Evolutionary conservation across 2,329 filamentous ascomycete species (phyloP).

Genomic region (Epichloe scottii): DNA sequence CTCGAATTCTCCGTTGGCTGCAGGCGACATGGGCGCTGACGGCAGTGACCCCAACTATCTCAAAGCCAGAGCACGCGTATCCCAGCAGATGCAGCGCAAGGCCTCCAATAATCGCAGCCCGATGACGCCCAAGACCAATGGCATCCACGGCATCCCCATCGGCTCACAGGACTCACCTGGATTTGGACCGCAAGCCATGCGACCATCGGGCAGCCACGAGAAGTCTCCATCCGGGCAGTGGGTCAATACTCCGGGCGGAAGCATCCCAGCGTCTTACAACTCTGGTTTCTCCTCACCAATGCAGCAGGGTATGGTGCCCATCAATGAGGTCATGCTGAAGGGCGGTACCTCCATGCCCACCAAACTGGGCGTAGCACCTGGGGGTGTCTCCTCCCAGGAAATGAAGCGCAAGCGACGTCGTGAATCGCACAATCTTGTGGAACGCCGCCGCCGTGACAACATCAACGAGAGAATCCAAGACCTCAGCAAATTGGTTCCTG

Average conservation of each 20-base stretch:
- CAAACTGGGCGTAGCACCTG: slow-evolving; percentile 53
- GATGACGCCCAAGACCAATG: slow-evolving; percentile 76
- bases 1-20: slow-evolving; percentile 26
- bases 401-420: slow-evolving; percentile 83
- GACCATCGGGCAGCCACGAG: slow-evolving; percentile 56
- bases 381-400: slow-evolving; percentile 66
- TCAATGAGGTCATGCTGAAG: slow-evolving; percentile 80
- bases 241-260: slow-evolving; percentile 70
- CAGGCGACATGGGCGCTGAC: slow-evolving; percentile 37
- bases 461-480: slow-evolving; percentile 99
- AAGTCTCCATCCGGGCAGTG: slow-evolving; percentile 82
- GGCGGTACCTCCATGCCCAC: slow-evolving; percentile 81
- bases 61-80: slow-evolving; percentile 48
- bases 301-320: slow-evolving; percentile 57
- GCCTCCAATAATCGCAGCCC: slow-evolving; percentile 64
- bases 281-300: slow-evolving; percentile 81
- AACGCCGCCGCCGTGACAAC: slow-evolving; percentile 87
- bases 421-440: slow-evolving; percentile 93
- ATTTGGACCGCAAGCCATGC: slow-evolving; percentile 68
- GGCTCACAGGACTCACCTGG: slow-evolving; percentile 53
- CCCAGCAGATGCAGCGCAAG: slow-evolving; percentile 57
- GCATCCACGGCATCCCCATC: slow-evolving; percentile 60
- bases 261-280: slow-evolving; percentile 73
- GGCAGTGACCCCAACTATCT: slow-evolving; percentile 42
- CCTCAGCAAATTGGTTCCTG: slow-evolving; percentile 81